Percentiles rank a stretch among this genome's conserved stretches.
Evolutionary conservation across 1,284 basidiomycete genomes (phyloP).

Genomic region (Tetrapyrgos nigripes): DNA sequence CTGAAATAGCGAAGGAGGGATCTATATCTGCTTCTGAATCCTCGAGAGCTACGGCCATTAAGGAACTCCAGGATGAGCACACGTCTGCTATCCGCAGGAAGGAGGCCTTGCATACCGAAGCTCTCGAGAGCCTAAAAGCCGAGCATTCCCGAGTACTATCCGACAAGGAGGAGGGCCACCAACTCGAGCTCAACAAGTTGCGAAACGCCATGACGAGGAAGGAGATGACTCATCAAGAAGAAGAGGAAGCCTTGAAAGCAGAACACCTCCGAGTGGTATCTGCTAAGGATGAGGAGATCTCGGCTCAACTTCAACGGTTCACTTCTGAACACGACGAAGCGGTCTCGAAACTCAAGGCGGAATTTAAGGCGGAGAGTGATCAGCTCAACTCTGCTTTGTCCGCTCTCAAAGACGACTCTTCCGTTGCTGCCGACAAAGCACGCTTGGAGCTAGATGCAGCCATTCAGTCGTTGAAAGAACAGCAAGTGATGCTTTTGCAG

Average conservation of each 20-base stretch:
- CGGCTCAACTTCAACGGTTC: conserved; percentile 62
- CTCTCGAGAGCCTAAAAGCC: conserved; percentile 66
- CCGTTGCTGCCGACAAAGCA: conserved; percentile 42
- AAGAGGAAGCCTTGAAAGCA: conserved; percentile 65
- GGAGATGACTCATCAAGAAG: conserved; percentile 8
- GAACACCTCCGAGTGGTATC: conserved; percentile 67
- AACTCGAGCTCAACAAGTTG: conserved; percentile 51
- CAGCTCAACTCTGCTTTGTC: conserved; percentile 51
- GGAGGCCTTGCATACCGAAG: conserved; percentile 66
- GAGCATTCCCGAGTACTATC: conserved; percentile 60
- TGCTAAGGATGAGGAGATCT: conserved; percentile 68
- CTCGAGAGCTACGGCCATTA: conserved; percentile 62
- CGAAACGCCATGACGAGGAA: conserved; percentile 26
- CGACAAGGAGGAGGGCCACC: conserved; percentile 66
- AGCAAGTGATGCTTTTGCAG: conserved; percentile 59
- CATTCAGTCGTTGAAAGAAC: conserved; percentile 56
- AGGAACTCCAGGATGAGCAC: conserved; percentile 73
- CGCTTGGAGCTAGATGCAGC: conserved; percentile 58
- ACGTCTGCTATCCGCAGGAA: conserved; percentile 66
- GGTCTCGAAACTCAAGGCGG: conserved; percentile 54
- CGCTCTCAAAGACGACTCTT: conserved; percentile 52
- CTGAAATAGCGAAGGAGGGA: conserved; percentile 77
- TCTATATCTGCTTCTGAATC: conserved; percentile 75
- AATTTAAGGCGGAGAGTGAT: conserved; percentile 57
- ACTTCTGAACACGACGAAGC: conserved; percentile 53